These are phyloP conservation scores for Moelleriella libera DNA, from an alignment of 2,329 filamentous ascomycete genomes.

Conservation along the genomic window DNA sequence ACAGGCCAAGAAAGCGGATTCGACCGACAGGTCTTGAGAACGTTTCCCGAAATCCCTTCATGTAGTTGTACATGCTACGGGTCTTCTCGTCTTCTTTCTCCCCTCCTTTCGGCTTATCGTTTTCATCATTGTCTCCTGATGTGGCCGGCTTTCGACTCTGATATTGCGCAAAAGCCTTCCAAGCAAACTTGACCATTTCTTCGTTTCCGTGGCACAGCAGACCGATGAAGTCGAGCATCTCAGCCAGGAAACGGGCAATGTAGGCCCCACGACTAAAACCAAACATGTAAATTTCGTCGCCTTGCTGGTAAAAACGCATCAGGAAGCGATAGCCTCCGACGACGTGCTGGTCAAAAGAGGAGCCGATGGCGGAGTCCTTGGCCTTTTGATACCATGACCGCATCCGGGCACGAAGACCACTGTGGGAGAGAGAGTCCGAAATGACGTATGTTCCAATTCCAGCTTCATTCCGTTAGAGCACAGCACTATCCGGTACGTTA, in stretches of 20 bases:
- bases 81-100: conserved; percentile 12
- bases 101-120: conserved; percentile 17
- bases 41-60: conserved; percentile 69
- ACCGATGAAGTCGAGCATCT: conserved; percentile 76
- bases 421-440: conserved; percentile 43
- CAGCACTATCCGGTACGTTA: not conserved
- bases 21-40: conserved; percentile 63
- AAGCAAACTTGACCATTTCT: conserved; percentile 72
- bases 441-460: conserved; percentile 64
- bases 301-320: conserved; percentile 56
- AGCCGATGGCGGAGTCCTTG: conserved; percentile 68
- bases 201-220: conserved; percentile 71
- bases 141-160: conserved; percentile 41
- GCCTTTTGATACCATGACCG: conserved; percentile 57
- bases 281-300: conserved; percentile 57
- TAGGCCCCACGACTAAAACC: conserved; percentile 63
- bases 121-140: conserved; percentile 25
- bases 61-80: conserved; percentile 54
- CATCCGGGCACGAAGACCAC: conserved; percentile 38
- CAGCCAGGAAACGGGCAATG: conserved; percentile 61
- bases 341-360: conserved; percentile 70
- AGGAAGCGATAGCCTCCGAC: conserved; percentile 72
- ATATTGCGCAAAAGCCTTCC: conserved; percentile 69
- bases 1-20: conserved; percentile 65
- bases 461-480: conserved; percentile 18